These are phyloP conservation scores for Trichomonascaceae sp. DNA, from an alignment of 1,139 yeast species.

Conservation along the genomic window DNA sequence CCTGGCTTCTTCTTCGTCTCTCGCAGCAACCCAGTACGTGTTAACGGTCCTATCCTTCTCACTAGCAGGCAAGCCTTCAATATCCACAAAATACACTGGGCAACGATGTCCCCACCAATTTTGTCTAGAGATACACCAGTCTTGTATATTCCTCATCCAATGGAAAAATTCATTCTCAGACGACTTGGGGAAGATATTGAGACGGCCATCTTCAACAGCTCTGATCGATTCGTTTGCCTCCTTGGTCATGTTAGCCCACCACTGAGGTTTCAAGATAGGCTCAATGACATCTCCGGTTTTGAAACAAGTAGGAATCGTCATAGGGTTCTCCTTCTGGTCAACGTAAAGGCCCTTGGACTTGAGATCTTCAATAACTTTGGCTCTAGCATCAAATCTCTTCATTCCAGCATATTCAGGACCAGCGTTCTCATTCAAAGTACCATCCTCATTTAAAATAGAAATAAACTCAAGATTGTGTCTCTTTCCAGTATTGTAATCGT, in stretches of 20 bases:
- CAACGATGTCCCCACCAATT: constrained; percentile 99
- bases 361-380: constrained; percentile 72
- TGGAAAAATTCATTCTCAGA: constrained; percentile 91
- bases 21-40: constrained; percentile 91
- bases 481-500: constrained; percentile 95
- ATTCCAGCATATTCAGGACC: constrained; percentile 83
- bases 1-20: constrained; percentile 74
- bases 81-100: constrained; percentile 83
- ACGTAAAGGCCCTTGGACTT: constrained; percentile 67
- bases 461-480: constrained; percentile 84
- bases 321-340: constrained; percentile 88
- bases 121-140: constrained; percentile 99
- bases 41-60: constrained; percentile 54
- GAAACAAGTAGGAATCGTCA: constrained; percentile 89
- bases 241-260: constrained; percentile 94
- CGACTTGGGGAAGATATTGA: constrained; percentile 77
- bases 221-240: constrained; percentile 86
- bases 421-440: constrained; percentile 82
- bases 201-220: constrained; percentile 78
- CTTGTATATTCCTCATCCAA: constrained; percentile 96
- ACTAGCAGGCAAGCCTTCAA: constrained; percentile 58
- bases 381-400: constrained; percentile 93
- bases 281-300: constrained; percentile 97
- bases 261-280: constrained; percentile 95
- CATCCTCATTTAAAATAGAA: constrained; percentile 89